Conservation (phyloP, 257 asterid genomes). For the Solanum virginianum region DNA sequence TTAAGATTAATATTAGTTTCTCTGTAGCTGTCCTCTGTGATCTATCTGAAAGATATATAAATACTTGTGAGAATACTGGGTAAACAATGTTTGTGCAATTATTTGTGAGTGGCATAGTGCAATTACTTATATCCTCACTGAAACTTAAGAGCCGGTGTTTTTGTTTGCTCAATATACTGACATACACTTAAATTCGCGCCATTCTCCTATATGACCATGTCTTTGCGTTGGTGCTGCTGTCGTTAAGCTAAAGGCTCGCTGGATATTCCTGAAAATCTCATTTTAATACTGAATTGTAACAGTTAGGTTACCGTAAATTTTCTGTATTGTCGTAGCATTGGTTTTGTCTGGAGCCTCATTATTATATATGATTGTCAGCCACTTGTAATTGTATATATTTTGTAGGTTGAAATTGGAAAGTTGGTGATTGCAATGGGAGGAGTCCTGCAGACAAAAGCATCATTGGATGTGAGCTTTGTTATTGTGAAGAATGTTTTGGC, state of each 20-base stretch:
- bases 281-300: neutral
- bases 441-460: conserved; percentile 46
- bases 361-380: neutral
- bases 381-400: conserved; percentile 14
- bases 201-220: neutral
- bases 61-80: neutral
- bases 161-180: neutral
- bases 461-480: conserved; percentile 80
- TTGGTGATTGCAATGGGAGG: conserved; percentile 93
- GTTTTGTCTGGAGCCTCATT: neutral
- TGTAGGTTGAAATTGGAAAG: conserved; percentile 61
- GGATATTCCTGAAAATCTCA: neutral
- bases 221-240: neutral
- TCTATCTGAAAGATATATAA: neutral
- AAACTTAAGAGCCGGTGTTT: neutral
- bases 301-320: neutral
- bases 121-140: neutral
- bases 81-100: neutral
- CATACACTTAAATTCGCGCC: neutral
- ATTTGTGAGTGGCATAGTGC: neutral
- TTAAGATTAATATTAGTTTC: neutral
- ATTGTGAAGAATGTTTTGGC: conserved; percentile 82
- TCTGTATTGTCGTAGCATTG: neutral
- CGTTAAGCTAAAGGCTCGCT: neutral
- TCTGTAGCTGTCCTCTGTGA: neutral